Conservation (phyloP, 306 rosid species). For the Cucumis cinereus region DNA sequence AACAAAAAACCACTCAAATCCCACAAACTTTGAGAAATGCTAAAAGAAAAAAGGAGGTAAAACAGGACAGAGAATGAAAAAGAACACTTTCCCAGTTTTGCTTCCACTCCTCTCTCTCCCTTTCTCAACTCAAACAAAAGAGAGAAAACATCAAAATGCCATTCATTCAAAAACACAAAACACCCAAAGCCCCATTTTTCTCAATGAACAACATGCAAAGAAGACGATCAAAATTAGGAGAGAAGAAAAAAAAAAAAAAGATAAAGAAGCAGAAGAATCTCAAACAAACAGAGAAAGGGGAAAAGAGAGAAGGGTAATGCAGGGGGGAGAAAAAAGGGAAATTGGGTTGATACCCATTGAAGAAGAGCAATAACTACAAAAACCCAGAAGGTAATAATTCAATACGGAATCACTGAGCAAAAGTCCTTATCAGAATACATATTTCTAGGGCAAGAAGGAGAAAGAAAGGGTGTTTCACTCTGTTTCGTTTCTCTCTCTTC, state of each 20-base stretch:
- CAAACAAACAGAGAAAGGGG: not conserved
- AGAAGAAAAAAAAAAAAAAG: not conserved
- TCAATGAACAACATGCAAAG: not conserved
- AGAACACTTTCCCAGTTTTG: not conserved
- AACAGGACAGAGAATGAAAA: conserved; percentile 1
- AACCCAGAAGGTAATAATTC: conserved; percentile 5
- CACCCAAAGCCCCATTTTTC: not conserved
- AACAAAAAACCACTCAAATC: not conserved
- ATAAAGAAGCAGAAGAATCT: not conserved
- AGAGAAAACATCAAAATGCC: not conserved
- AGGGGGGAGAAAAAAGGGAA: not conserved
- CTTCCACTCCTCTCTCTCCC: not conserved
- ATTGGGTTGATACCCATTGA: not conserved
- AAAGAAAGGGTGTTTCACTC: too few species aligned
- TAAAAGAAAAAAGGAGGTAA: not conserved
- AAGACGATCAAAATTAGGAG: not conserved
- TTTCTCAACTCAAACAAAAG: not conserved
- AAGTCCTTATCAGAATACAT: conserved; percentile 8
- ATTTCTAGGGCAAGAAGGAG: not conserved
- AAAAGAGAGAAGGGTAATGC: not conserved
- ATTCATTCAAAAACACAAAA: not conserved
- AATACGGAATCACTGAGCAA: conserved; percentile 6
- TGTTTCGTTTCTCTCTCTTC: not conserved
- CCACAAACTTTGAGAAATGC: conserved; percentile 7
- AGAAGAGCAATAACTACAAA: not conserved